Percentiles rank a stretch among this genome's conserved stretches.
phyloP scores from a whole-genome alignment of 805 yeast genomes.

The Vanderwaltozyma yarrowii region DNA sequence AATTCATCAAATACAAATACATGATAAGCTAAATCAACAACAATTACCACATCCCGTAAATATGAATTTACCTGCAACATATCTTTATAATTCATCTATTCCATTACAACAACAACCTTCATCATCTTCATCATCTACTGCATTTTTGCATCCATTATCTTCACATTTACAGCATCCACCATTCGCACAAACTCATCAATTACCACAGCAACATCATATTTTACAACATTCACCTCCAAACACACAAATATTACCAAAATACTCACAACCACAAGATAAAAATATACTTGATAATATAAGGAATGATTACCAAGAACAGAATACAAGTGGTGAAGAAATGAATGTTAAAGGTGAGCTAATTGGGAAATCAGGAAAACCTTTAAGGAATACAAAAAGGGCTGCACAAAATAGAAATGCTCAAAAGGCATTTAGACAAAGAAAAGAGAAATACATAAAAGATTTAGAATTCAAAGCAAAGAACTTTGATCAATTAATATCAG shows the following conservation, averaged over 20 bases:
- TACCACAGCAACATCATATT: background rate
- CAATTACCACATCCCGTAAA: background rate
- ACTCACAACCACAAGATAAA: background rate
- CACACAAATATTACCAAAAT: background rate
- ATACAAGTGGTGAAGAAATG: constrained; percentile 12
- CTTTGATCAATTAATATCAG: constrained; percentile 50
- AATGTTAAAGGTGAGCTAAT: constrained; percentile 15
- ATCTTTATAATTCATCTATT: background rate
- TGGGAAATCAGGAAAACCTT: constrained; percentile 20
- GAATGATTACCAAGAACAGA: too few species aligned
- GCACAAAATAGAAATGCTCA: constrained; percentile 90
- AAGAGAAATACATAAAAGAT: constrained; percentile 72
- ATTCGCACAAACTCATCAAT: background rate
- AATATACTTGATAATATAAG: too few species aligned
- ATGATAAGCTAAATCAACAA: background rate
- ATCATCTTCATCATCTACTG: background rate
- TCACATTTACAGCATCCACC: background rate
- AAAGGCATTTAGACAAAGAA: constrained; percentile 78
- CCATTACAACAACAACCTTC: background rate
- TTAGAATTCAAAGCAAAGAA: constrained; percentile 62
- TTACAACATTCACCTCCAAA: background rate
- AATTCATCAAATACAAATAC: background rate
- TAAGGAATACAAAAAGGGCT: constrained; percentile 62
- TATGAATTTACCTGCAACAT: background rate
- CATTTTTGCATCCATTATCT: background rate